Base-by-base conservation (phyloP, 106 monocot genomes). In the Gastrodia elata region DNA sequence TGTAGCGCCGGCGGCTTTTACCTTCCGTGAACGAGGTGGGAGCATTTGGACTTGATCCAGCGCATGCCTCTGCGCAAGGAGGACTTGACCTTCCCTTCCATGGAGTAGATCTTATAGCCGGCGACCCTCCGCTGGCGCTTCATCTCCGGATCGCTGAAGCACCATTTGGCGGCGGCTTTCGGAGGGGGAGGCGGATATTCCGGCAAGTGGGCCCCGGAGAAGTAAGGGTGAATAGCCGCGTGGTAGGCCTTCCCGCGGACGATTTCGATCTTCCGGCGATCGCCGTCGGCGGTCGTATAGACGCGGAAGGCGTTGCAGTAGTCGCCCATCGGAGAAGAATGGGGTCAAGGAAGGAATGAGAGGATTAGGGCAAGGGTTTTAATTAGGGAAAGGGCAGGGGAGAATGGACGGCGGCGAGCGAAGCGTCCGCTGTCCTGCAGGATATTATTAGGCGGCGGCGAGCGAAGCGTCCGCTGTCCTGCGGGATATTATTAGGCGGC, bases 51-150 rank as follows among this genome's bases (percentile, higher is more conserved):
- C 68, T 81, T 87, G 73, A 87, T 76, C 90, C 90, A 90, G 3
- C 82, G 57, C 25, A 79, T 65, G 8, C 87, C 80, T 68, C 68
- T 75, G 48, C 75, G 65, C 24, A 90, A 33, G 59, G 87, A 87
- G 18, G 81, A 42, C 61, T 87, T 90, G 30, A 90, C 61, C 82
- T 87, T 90, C 34, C 84, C 90, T 70, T 90, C 90, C 52, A 82
- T 75, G 4, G 82, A 48, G 76, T 87, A 90, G 10, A 72, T 74
- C 73, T 87, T 90, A 77, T 90, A 90, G 35, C 79, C 74, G 36
- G 82, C 87, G 30, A 90, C 87, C 64, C 90, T 42, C 73, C 79
- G 64, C 82, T 68, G 70, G 73, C 87, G 70, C 75, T 80, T 90
- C 80, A 78, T 46, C 76, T 90, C 90, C 37, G 90, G 87, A 42